Evolutionary conservation across 2,329 filamentous ascomycete species (phyloP).

Genomic region (Rutstroemia sydowiana): DNA sequence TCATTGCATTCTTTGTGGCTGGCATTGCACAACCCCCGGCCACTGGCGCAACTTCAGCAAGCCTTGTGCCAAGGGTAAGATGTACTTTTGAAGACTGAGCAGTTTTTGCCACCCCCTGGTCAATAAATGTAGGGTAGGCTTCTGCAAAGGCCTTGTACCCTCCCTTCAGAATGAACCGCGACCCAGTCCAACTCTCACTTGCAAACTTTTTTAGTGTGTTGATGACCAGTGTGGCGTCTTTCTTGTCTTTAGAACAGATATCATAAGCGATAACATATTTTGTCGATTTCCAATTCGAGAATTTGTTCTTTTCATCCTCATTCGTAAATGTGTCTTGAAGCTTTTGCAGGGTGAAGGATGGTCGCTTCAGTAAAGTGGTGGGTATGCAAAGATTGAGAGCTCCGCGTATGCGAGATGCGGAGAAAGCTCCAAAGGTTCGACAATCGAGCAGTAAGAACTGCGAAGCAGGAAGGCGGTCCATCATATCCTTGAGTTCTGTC

Average conservation of each 20-base stretch:
- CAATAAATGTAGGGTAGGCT: constrained; percentile 58
- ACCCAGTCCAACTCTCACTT: constrained; percentile 71
- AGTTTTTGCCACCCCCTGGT: constrained; percentile 37
- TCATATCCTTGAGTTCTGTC: constrained; percentile 47
- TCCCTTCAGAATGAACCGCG: constrained; percentile 67
- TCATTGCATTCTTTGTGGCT: constrained; percentile 56
- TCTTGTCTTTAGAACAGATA: constrained; percentile 63
- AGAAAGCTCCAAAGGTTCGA: constrained; percentile 77
- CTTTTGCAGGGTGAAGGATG: constrained; percentile 84
- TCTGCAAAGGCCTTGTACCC: constrained; percentile 71
- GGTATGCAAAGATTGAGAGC: constrained; percentile 92
- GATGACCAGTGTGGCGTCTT: constrained; percentile 71
- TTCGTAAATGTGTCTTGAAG: constrained; percentile 79
- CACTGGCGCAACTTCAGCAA: constrained; percentile 60
- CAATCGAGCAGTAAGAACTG: constrained; percentile 68
- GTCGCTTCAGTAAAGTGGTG: constrained; percentile 83
- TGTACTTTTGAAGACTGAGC: constrained; percentile 36
- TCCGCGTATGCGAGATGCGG: constrained; percentile 64
- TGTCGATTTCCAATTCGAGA: constrained; percentile 67
- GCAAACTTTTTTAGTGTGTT: constrained; percentile 93
- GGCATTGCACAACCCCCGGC: constrained; percentile 85
- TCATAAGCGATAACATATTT: constrained; percentile 85
- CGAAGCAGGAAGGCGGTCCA: constrained; percentile 36
- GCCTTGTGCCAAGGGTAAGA: constrained; percentile 42
- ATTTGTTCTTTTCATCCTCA: constrained; percentile 60